Conservation (phyloP, 352 stramenopile genomes). For the Aphanomyces invadans region DNA sequence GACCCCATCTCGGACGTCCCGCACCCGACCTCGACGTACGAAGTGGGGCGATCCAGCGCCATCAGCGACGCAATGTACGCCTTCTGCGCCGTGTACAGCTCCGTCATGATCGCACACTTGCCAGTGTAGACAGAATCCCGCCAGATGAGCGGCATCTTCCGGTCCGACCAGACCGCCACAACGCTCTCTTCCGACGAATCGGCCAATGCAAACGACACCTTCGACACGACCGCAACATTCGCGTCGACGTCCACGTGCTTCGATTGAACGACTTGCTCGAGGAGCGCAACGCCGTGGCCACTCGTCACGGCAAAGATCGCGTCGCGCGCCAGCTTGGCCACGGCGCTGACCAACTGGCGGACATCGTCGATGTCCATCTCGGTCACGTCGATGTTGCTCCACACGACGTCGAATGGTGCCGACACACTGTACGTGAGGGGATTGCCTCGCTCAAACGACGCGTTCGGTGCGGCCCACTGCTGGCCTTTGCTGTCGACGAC, state of each 20-base stretch:
- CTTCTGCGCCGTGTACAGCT: slow-evolving; percentile 22
- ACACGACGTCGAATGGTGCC: slow-evolving; percentile 17
- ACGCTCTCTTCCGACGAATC: slow-evolving; percentile 3
- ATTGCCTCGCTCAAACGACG: slow-evolving; percentile 14
- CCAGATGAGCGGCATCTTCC: slow-evolving; percentile 24
- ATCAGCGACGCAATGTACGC: slow-evolving; percentile 12
- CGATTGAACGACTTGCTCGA: neutral
- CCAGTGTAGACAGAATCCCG: slow-evolving; percentile 17
- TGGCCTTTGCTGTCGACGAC: slow-evolving; percentile 18
- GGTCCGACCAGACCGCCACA: slow-evolving; percentile 11
- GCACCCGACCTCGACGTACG: slow-evolving; percentile 25
- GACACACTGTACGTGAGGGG: neutral
- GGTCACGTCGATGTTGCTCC: slow-evolving; percentile 16
- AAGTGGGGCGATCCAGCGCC: neutral
- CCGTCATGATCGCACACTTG: slow-evolving; percentile 19
- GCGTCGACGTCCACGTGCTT: neutral
- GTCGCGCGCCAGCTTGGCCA: neutral
- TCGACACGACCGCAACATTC: neutral
- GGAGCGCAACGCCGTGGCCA: neutral
- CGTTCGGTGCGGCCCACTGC: slow-evolving; percentile 2
- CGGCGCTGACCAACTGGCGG: slow-evolving; percentile 1
- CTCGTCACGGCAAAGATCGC: slow-evolving; percentile 2
- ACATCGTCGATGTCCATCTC: slow-evolving; percentile 1
- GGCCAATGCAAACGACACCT: neutral
- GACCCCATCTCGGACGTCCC: slow-evolving; percentile 22